Evolutionary conservation across 2,329 filamentous ascomycete genomes (phyloP).

Genomic region (Arachnomyces sp.): DNA sequence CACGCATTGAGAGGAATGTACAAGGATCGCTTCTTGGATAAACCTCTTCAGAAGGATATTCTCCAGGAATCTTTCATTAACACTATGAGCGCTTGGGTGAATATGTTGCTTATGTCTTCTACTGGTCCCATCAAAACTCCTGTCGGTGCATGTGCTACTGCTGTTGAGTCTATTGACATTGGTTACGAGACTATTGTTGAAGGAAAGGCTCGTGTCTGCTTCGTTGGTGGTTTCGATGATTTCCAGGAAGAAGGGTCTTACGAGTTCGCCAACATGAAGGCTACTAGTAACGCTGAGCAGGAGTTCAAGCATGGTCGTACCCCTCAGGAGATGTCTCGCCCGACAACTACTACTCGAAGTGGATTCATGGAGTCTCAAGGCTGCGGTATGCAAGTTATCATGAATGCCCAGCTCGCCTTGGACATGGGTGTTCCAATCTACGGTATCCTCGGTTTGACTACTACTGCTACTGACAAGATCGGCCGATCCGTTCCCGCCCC

Average conservation of each 20-base stretch:
- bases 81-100: constrained; percentile 99
- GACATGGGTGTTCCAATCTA: constrained; percentile 99
- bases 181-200: constrained; percentile 98
- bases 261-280: constrained; percentile 99
- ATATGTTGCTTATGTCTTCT: constrained; percentile 95
- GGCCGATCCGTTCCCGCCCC: constrained; percentile 94
- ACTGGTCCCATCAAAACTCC: constrained; percentile 98
- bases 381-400: constrained; percentile 95
- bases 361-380: constrained; percentile 99
- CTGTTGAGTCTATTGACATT: constrained; percentile 94
- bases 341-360: constrained; percentile 90
- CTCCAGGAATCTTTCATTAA: constrained; percentile 99
- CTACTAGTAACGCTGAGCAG: constrained; percentile 94
- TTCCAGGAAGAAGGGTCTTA: constrained; percentile 99
- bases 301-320: constrained; percentile 94
- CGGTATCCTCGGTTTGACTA: constrained; percentile 84
- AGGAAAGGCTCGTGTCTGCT: constrained; percentile 93
- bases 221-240: constrained; percentile 98
- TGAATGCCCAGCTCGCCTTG: constrained; percentile 89
- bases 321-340: constrained; percentile 93
- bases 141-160: constrained; percentile 92
- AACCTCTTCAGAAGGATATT: constrained; percentile 96
- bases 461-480: constrained; percentile 98
- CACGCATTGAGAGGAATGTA: constrained; percentile 94
- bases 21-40: constrained; percentile 93